Percentiles rank a stretch among this genome's conserved stretches.
Conservation (phyloP, 306 rosid species). For the Glycyrrhiza uralensis region DNA sequence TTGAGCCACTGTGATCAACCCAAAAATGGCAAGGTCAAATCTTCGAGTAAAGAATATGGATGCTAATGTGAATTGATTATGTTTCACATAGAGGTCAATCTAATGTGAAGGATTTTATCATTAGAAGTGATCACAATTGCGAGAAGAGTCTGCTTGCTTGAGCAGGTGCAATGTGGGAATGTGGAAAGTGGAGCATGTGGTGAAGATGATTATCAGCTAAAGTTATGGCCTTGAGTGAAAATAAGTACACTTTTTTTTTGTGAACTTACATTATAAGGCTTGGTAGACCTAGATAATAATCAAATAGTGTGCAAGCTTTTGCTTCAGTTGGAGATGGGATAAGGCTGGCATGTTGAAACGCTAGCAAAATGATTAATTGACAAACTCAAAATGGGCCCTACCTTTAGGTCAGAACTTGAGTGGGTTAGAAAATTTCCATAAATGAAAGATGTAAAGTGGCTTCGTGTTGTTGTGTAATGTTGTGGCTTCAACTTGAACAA, state of each 20-base stretch:
- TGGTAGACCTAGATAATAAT: constrained; percentile 3
- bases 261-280: not conserved
- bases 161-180: not conserved
- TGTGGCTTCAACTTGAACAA: too few relatives aligned
- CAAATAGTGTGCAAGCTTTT: not conserved
- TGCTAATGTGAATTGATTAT: not conserved
- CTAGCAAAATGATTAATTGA: not conserved
- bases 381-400: not conserved
- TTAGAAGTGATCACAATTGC: not conserved
- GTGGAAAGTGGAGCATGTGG: not conserved
- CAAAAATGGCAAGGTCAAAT: not conserved
- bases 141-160: constrained; percentile 2
- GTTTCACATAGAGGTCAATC: not conserved
- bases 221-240: not conserved
- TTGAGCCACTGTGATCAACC: not conserved
- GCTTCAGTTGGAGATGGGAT: constrained; percentile 11
- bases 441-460: constrained; percentile 4
- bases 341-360: not conserved
- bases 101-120: not conserved
- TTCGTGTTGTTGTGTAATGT: not conserved
- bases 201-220: not conserved
- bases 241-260: not conserved
- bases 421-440: constrained; percentile 7
- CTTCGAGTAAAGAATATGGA: not conserved
- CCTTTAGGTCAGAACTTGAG: not conserved